Evolutionary conservation across 805 yeast species (phyloP), one percentile per base, ranked within the genome.

Genomic region (Saccharomycopsis capsularis): DNA sequence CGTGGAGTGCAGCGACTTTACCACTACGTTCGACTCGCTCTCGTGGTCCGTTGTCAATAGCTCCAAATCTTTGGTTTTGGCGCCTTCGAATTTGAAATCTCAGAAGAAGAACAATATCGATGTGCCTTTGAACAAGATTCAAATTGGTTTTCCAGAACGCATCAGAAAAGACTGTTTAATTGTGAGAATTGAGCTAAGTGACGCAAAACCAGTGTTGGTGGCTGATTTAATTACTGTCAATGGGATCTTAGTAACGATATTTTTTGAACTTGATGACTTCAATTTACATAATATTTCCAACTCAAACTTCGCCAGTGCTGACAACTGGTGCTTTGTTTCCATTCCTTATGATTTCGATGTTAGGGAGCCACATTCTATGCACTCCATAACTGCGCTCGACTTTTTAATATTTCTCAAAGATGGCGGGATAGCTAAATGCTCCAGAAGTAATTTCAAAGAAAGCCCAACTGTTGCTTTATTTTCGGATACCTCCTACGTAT

Each of bases 351-450:
- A 78, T 5, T 79, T 82, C 55, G 77, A 75, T 29, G 60, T 76
- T 4, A 70, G 84, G 57, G 63, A 65, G 22, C 88, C 91, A 1
- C 75, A 76, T 39, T 63, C 71, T 19, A 57, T 84, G 52, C 67
- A 70, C 44, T 62, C 82, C 1, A 63, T 80, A 15, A 71, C 76
- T 29, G 53, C 65, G 0, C 57, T 60, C 2, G 70, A 73, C 40
- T 59, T 79, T 6, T 60, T 88, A 2, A 78, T 83, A 0, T 70
- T 87, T 3, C 68, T 89, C 43, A 71, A 73, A 40, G 95, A 90
- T 64, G 96, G 97, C 23, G 87, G 90, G 1, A 61, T 89, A 38
- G 64, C 87, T 44, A 81, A 79, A 40, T 67, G 84, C 50, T 58
- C 59, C 25, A 63, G 60, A 53, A 50, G 44, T 34, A 52, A 18